Evolutionary conservation across 2,329 filamentous ascomycete species (phyloP), one percentile per base, ranked within the genome.

Genomic region (Neurospora sp.): DNA sequence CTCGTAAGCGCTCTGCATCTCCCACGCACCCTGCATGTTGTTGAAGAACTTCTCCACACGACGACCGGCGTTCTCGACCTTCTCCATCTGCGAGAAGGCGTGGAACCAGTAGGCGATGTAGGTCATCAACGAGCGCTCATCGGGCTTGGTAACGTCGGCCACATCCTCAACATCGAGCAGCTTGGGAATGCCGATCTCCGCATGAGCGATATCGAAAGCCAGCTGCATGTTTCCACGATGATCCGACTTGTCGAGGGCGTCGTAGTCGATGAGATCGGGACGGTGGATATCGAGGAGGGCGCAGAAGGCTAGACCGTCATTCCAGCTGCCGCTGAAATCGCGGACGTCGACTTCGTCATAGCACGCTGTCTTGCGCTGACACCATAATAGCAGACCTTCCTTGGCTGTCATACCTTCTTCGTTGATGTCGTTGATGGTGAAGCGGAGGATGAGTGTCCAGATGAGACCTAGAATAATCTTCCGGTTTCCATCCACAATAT

Each of bases 81-180:
- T 92, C 82, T 99, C 96, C 90, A 99, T 96, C 78, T 98, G 95
- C 38, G 95, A 98, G 80, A 99, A 99, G 76, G 96, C 96, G 79
- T 99, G 96, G 86, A 99, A 99, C 96, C 96, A 99, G 84, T 99
- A 99, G 73, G 96, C 96, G 76, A 99, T 99, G 80, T 99, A 99
- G 0, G 96, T 99, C 96, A 99, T 99, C 78, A 99, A 86, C 79
- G 92, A 96, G 76, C 93, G 90, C 81, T 99, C 96, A 79, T 99
- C 96, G 33, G 96, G 96, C 82, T 96, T 96, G 33, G 93, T 87
- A 38, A 99, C 95, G 79, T 99, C 96, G 79, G 93, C 97, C 23
- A 99, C 96, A 83, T 99, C 96, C 81, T 99, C 96, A 15, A 98
- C 96, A 79, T 99, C 96, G 71, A 99, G 87, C 78, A 99, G 85